phyloP scores from a whole-genome alignment of 129 eudicot genomes.

The Solidago caesia region DNA sequence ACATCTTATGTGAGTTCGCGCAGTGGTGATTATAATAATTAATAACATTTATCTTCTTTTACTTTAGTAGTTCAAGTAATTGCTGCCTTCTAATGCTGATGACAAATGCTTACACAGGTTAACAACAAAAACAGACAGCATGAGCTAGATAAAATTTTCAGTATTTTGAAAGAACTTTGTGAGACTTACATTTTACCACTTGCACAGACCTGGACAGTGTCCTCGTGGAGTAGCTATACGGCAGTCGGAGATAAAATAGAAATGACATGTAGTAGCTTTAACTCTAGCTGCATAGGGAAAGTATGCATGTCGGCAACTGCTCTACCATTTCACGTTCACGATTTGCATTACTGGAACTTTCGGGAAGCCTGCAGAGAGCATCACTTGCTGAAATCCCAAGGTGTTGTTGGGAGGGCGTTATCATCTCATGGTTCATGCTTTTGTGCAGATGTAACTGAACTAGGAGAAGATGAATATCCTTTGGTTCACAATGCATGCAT shows the following conservation, averaged over 20 bases:
- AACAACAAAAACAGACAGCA: not conserved
- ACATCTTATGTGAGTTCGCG: not conserved
- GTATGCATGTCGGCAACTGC: constrained; percentile 8
- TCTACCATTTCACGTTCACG: not conserved
- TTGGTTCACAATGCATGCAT: constrained; percentile 14
- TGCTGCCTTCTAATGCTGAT: not conserved
- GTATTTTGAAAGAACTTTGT: not conserved
- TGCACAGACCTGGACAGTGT: constrained; percentile 8
- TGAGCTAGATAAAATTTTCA: constrained; percentile 11
- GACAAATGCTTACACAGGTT: not conserved
- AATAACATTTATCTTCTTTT: not conserved
- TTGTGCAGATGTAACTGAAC: constrained; percentile 10
- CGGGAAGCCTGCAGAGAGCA: constrained; percentile 9
- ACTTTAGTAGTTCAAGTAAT: not conserved
- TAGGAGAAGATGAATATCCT: constrained; percentile 17
- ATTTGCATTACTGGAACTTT: not conserved
- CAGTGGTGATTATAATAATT: not conserved
- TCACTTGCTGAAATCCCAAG: constrained; percentile 5
- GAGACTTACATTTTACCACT: constrained; percentile 7
- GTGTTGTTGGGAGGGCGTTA: constrained; percentile 23
- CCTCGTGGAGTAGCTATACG: constrained; percentile 10
- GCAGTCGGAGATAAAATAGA: not conserved
- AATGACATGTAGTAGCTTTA: constrained; percentile 13
- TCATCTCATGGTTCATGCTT: constrained; percentile 11
- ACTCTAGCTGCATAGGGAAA: constrained; percentile 7